These are phyloP conservation scores for Nannizziopsis barbatae DNA, from an alignment of 2,329 filamentous ascomycete genomes.

Conservation along the genomic window DNA sequence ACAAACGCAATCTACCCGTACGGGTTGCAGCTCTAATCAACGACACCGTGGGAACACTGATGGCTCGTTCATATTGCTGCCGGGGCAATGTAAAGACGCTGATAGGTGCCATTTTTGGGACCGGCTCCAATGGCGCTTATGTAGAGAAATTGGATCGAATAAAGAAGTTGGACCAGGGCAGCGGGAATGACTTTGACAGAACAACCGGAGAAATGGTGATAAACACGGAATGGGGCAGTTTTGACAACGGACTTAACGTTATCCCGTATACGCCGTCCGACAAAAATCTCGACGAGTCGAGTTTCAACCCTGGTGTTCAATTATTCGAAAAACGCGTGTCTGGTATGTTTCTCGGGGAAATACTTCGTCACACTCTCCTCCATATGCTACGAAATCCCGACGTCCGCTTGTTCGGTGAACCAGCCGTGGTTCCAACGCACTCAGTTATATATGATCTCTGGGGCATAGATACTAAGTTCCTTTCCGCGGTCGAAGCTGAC, in stretches of 20 bases:
- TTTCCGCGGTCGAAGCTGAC: conserved; percentile 79
- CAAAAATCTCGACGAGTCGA: conserved; percentile 61
- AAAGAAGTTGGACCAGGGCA: conserved; percentile 56
- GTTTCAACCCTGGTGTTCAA: conserved; percentile 84
- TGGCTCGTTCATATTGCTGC: conserved; percentile 93
- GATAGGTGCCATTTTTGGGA: conserved; percentile 94
- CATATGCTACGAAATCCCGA: conserved; percentile 57
- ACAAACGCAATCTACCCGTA: conserved; percentile 74
- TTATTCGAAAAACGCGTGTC: conserved; percentile 99
- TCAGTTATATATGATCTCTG: conserved; percentile 66
- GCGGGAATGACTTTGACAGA: conserved; percentile 51
- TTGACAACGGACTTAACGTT: conserved; percentile 84
- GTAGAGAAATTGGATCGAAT: conserved; percentile 82
- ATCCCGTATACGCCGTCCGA: conserved; percentile 82
- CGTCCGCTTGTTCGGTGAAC: conserved; percentile 64
- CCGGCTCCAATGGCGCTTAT: conserved; percentile 93
- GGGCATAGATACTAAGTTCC: conserved; percentile 82
- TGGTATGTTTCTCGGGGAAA: conserved; percentile 96
- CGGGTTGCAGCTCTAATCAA: conserved; percentile 94
- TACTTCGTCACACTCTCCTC: conserved; percentile 66
- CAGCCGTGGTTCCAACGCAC: conserved; percentile 54
- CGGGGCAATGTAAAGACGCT: conserved; percentile 76
- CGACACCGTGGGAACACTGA: conserved; percentile 92
- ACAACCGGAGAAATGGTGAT: conserved; percentile 90
- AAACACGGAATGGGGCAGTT: conserved; percentile 97